Percentiles rank a stretch among this genome's conserved stretches.
Conservation (phyloP, 106 monocot genomes). For the Platanthera guangdongensis region DNA sequence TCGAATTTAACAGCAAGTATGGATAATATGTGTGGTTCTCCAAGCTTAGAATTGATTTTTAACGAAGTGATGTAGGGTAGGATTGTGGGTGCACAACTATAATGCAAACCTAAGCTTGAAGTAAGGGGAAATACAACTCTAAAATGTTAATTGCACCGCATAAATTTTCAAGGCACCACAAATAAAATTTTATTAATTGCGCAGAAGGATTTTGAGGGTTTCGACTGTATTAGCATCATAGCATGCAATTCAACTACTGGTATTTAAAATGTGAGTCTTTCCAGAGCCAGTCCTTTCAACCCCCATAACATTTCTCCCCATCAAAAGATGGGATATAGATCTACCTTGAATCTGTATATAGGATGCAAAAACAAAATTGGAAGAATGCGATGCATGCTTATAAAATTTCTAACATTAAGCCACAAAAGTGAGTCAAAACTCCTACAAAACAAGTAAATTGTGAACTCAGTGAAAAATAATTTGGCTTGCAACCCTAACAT, state of each 20-base stretch:
- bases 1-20: background rate
- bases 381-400: background rate
- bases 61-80: background rate
- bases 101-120: no score
- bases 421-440: background rate
- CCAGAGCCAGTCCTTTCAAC: conserved; percentile 89
- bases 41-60: background rate
- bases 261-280: conserved; percentile 86
- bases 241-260: conserved; percentile 63
- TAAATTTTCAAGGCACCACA: no score
- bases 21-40: background rate
- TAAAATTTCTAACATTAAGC: no score
- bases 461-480: background rate
- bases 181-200: no score
- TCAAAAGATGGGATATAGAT: conserved; percentile 62
- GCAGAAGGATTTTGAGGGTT: no score
- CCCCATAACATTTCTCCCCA: conserved; percentile 86
- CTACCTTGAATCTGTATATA: conserved; percentile 76
- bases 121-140: no score
- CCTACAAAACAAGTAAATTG: background rate
- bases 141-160: no score
- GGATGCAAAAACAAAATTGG: background rate
- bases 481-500: background rate
- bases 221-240: no score
- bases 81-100: no score